phyloP scores from a whole-genome alignment of 2,329 filamentous ascomycete species.

The Sordariomycetes sp. region DNA sequence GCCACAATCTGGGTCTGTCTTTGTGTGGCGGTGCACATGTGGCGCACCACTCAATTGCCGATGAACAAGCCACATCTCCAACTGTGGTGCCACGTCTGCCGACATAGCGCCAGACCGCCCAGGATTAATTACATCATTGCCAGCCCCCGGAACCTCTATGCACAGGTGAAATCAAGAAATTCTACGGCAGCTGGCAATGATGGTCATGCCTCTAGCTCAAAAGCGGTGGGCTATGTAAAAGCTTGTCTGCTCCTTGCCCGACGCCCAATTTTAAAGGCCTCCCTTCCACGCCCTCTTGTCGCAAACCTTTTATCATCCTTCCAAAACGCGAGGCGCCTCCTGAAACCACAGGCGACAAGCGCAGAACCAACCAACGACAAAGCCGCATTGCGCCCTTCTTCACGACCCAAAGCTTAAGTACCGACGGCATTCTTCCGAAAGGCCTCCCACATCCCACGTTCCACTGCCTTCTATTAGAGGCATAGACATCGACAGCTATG shows the following conservation, averaged over 20 bases:
- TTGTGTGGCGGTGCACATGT: not conserved
- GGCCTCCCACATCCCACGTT: too few species aligned
- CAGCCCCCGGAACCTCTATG: not conserved
- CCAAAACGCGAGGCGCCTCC: not conserved
- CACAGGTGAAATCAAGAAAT: not conserved
- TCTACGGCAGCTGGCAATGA: too few species aligned
- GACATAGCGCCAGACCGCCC: not conserved
- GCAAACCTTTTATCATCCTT: not conserved
- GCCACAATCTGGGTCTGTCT: not conserved
- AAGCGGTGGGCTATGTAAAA: not conserved
- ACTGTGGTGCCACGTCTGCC: not conserved
- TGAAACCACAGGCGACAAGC: not conserved
- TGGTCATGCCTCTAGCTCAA: too few species aligned
- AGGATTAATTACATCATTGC: constrained; percentile 4
- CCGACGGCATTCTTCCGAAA: too few species aligned
- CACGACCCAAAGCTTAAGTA: too few species aligned
- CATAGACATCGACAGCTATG: constrained; percentile 27
- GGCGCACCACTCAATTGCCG: not conserved
- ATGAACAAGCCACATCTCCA: not conserved
- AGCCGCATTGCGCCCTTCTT: too few species aligned
- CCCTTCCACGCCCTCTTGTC: not conserved
- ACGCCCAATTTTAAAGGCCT: not conserved
- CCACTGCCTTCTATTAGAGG: too few species aligned
- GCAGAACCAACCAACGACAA: not conserved
- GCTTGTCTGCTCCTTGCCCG: not conserved